Percentiles rank a stretch among this genome's conserved stretches.
phyloP scores from a whole-genome alignment of 169 alveolate genomes.

The Plasmodium berghei region DNA sequence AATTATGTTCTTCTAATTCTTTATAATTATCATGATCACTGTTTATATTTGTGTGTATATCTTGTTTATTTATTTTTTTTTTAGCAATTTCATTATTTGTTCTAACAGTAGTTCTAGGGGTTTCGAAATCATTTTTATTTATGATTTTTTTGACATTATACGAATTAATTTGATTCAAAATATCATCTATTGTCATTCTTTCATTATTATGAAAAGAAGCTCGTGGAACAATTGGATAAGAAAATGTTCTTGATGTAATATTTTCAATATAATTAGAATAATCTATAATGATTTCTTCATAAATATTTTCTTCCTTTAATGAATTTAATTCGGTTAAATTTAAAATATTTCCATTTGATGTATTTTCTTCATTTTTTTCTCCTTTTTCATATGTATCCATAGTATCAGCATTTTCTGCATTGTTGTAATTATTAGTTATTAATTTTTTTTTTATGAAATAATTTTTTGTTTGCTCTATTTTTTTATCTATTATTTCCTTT shows the following conservation, averaged over 20 bases:
- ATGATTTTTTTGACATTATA: not conserved
- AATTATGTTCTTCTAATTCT: not conserved
- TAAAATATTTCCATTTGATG: constrained; percentile 13
- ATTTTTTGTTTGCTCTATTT: constrained; percentile 37
- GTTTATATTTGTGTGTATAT: not conserved
- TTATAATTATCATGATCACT: not conserved
- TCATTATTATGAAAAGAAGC: not conserved
- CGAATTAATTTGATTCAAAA: constrained; percentile 16
- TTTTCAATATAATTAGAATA: constrained; percentile 42
- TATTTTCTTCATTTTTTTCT: not conserved
- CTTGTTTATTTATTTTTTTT: not conserved
- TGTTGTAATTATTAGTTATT: not conserved
- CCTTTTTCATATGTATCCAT: not conserved
- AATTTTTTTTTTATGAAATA: constrained; percentile 37
- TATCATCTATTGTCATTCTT: constrained; percentile 43
- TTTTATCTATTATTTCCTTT: constrained; percentile 39
- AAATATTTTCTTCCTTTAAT: constrained; percentile 46
- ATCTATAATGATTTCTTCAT: constrained; percentile 52
- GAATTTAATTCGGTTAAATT: constrained; percentile 15
- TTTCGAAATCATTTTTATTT: not conserved
- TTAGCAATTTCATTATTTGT: not conserved
- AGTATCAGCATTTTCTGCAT: not conserved
- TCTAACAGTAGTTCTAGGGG: too few species aligned
- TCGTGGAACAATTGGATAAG: constrained; percentile 52
- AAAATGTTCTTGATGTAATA: constrained; percentile 6